Base-by-base conservation (phyloP, 805 yeast species). In the Kluyveromyces lactis region DNA sequence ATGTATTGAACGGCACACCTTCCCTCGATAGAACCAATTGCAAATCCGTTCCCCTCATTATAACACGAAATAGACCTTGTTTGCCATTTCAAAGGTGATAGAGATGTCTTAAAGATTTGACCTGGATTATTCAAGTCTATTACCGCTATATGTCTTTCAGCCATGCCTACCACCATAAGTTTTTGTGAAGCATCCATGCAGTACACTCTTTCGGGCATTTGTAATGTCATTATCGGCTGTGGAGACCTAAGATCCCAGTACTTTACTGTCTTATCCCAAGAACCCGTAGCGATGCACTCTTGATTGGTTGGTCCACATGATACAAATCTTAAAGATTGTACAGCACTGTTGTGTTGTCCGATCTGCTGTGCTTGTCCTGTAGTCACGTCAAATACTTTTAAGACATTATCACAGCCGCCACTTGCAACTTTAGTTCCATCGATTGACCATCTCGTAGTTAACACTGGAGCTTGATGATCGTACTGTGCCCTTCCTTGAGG, bases 191-290 rank as follows among this genome's bases (percentile, higher is more conserved):
- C 59, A 58, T 89, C 96, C 95, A 90, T 82, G 10, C 87, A 68
- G 64, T 87, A 90, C 0, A 86, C 95, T 39, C 95, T 69, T 49
- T 92, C 97, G 0, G 97, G 95, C 58, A 92, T 67, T 52, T 75
- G 74, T 30, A 92, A 66, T 3, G 95, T 83, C 15, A 87, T 75
- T 16, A 90, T 73, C 13, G 97, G 92, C 51, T 75, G 80, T 33
- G 81, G 83, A 48, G 79, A 79, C 55, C 97, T 79, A 65, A 84
- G 70, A 63, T 92, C 97, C 98, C 98, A 90, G 63, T 92, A 92
- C 58, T 77, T 79, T 46, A 92, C 64, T 1, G 97, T 86, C 64
- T 86, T 87, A 63, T 92, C 98, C 97, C 97, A 92, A 5, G 96
- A 86, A 6, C 95, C 96, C 32, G 89, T 77, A 3, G 87, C 97